phyloP scores from a whole-genome alignment of 495 filamentous ascomycete genomes.

The Pseudoneurospora amorphoporcata region DNA sequence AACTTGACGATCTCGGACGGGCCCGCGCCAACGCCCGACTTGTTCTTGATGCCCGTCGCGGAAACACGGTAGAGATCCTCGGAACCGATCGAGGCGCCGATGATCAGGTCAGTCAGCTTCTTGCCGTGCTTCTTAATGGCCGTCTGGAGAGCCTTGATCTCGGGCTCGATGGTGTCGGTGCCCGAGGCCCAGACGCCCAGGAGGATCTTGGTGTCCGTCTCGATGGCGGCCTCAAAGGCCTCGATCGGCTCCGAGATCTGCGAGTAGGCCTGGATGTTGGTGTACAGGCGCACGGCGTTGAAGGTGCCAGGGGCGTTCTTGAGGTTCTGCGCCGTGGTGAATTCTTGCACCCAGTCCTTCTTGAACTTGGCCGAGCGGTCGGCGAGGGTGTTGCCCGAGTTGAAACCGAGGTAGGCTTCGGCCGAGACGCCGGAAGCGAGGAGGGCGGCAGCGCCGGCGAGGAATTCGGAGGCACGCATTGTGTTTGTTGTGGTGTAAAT shows the following conservation, averaged over 20 bases:
- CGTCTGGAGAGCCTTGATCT: slow-evolving; percentile 36
- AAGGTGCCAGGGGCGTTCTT: slow-evolving; percentile 33
- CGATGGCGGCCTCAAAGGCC: slow-evolving; percentile 45
- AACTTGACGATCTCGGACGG: slow-evolving; percentile 33
- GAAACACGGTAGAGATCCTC: slow-evolving; percentile 46
- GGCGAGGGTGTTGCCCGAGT: slow-evolving; percentile 34
- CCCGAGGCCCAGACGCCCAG: slow-evolving; percentile 45
- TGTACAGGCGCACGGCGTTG: slow-evolving; percentile 40
- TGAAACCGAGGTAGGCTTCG: slow-evolving; percentile 38
- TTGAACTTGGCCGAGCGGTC: slow-evolving; percentile 40
- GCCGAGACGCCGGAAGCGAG: slow-evolving; percentile 22
- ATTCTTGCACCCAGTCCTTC: slow-evolving; percentile 34
- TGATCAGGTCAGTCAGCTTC: slow-evolving; percentile 35
- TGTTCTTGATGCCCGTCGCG: slow-evolving; percentile 31
- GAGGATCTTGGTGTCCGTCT: slow-evolving; percentile 38
- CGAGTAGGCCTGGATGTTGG: slow-evolving; percentile 43
- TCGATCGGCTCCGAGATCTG: slow-evolving; percentile 29
- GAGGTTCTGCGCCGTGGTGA: slow-evolving; percentile 35
- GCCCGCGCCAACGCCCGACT: slow-evolving; percentile 31
- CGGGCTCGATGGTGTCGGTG: slow-evolving; percentile 34
- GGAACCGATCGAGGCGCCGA: slow-evolving; percentile 42
- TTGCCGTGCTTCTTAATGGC: slow-evolving; percentile 34
- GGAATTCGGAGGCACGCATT: slow-evolving; percentile 19
- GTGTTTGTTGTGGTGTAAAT: neutral
- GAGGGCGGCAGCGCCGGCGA: slow-evolving; percentile 20